Evolutionary conservation across 176 grass and related monocot species (phyloP), one percentile per base, ranked within the genome.

Genomic region (Hsuehochloa calcarea): DNA sequence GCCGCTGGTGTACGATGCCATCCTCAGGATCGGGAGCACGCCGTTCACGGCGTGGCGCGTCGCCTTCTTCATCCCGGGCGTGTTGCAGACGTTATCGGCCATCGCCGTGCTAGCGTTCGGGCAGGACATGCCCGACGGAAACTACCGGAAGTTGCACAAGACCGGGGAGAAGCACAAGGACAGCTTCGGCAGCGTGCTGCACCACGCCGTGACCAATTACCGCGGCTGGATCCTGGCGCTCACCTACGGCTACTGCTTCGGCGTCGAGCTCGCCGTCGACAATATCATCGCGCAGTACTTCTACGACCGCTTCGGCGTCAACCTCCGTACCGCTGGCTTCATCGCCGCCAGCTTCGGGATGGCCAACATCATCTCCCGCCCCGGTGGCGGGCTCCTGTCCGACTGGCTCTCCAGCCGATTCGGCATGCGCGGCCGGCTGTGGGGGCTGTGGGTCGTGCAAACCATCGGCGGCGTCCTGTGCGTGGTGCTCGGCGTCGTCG

Each of bases 281-380:
- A 97, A 97, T 89, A 95, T 97, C 82, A 79, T 97, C 6, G 92
- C 93, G 35, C 93, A 97, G 79, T 97, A 97, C 82, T 95, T 98
- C 82, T 98, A 87, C 65, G 95, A 98, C 87, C 91, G 89, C 26
- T 98, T 98, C 75, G 34, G 70, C 27, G 93, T 98, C 23, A 95
- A 93, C 61, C 87, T 98, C 58, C 54, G 38, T 22, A 92, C 72
- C 0, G 95, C 95, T 0, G 95, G 95, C 2, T 37, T 89, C 6
- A 97, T 97, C 85, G 95, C 93, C 19, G 95, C 95, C 46, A 95
- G 95, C 88, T 95, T 95, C 71, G 95, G 95, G 26, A 43, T 97
- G 82, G 92, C 93, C 37, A 97, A 97, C 85, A 58, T 98, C 51
- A 27, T 98, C 27, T 93, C 95, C 6, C 84, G 95, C 7, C 95